These are phyloP conservation scores for Cryptosporidium parvum DNA, from an alignment of 169 alveolate species.

Conservation along the genomic window DNA sequence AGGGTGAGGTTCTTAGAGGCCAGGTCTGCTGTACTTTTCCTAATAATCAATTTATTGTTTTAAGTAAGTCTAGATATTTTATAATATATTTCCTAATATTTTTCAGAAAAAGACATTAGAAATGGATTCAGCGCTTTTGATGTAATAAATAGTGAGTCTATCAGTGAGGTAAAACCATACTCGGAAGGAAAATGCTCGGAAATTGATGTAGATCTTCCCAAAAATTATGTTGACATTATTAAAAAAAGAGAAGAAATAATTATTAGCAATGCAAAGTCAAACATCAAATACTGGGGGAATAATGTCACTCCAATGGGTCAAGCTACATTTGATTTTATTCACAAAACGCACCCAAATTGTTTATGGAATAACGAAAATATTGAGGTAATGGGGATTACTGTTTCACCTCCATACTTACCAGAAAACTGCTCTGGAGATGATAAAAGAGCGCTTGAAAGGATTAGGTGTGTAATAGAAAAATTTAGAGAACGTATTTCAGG, in stretches of 20 bases:
- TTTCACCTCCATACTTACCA: slow-evolving; percentile 74
- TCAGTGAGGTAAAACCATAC: slow-evolving; percentile 32
- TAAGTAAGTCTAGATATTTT: slow-evolving; percentile 47
- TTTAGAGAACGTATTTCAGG: slow-evolving; percentile 53
- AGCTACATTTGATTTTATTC: slow-evolving; percentile 70
- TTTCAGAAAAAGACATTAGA: slow-evolving; percentile 52
- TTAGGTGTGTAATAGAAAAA: slow-evolving; percentile 49
- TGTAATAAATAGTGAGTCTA: slow-evolving; percentile 38
- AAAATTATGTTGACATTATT: slow-evolving; percentile 40
- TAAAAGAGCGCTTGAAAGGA: slow-evolving; percentile 64
- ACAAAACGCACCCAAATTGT: slow-evolving; percentile 71
- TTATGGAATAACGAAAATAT: slow-evolving; percentile 54
- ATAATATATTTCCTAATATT: neutral
- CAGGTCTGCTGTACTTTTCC: slow-evolving; percentile 68
- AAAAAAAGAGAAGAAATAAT: slow-evolving; percentile 54
- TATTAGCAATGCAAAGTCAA: slow-evolving; percentile 21
- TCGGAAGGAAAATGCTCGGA: slow-evolving; percentile 13
- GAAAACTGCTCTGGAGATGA: slow-evolving; percentile 61
- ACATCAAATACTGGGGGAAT: slow-evolving; percentile 49
- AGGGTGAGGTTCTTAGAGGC: slow-evolving; percentile 26
- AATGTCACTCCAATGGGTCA: slow-evolving; percentile 74
- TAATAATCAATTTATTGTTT: slow-evolving; percentile 34
- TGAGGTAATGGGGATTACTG: slow-evolving; percentile 73
- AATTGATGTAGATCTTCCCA: slow-evolving; percentile 35
- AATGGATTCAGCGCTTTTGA: slow-evolving; percentile 51